Evolutionary conservation across 176 grass and related monocot species (phyloP).

Genomic region (Aegilops tauschii): DNA sequence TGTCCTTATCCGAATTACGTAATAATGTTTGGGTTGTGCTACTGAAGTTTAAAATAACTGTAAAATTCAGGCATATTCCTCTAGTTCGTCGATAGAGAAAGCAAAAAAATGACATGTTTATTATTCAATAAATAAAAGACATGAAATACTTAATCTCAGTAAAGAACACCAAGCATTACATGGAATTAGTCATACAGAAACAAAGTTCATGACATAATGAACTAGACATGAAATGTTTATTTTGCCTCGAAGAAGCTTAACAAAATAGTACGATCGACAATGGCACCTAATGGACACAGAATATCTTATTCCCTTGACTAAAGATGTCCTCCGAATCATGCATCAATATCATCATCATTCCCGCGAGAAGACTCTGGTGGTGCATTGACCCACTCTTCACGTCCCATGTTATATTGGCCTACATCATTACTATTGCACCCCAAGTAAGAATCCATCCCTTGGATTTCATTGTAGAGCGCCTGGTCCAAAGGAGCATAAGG

Average conservation of each 20-base stretch:
- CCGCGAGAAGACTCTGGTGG: neutral
- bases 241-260: too few relatives aligned
- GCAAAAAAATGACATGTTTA: too few relatives aligned
- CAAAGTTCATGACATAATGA: neutral
- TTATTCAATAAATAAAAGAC: neutral
- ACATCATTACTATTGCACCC: neutral
- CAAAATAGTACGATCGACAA: too few relatives aligned
- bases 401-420: neutral
- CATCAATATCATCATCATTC: neutral
- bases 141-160: neutral
- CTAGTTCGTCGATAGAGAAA: neutral
- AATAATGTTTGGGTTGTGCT: neutral
- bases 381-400: neutral
- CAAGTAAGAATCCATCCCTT: neutral
- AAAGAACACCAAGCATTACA: neutral
- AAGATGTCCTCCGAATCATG: too few relatives aligned
- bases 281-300: too few relatives aligned
- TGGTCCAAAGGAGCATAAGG: neutral
- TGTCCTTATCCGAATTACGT: neutral
- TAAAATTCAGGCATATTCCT: neutral
- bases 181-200: neutral
- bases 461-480: neutral
- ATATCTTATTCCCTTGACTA: too few relatives aligned
- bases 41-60: neutral
- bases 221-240: too few relatives aligned